Percentiles rank a stretch among this genome's conserved stretches.
These are phyloP conservation scores for Neoboletus brunneissimus DNA, from an alignment of 768 basidiomycete species.

Conservation along the genomic window DNA sequence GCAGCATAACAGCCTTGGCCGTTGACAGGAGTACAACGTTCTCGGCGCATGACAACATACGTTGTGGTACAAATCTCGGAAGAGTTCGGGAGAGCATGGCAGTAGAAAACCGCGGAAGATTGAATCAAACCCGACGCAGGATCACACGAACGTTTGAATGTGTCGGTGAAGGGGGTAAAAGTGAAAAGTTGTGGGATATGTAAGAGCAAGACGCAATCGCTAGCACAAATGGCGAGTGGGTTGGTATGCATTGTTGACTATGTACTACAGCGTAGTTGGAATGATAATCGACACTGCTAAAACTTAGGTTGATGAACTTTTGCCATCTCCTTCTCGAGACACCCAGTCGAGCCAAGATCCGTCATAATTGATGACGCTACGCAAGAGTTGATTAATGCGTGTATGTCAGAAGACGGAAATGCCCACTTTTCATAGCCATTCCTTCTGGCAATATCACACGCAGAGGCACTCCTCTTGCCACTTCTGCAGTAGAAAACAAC, in stretches of 20 bases:
- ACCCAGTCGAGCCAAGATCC: constrained; percentile 92
- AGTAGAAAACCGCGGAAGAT: background rate
- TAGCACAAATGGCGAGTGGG: background rate
- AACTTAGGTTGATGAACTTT: constrained; percentile 17
- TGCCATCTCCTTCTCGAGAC: constrained; percentile 45
- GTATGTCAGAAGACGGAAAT: background rate
- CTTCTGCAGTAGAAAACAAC: constrained; percentile 90
- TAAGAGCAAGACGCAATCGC: background rate
- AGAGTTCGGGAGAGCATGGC: constrained; percentile 23
- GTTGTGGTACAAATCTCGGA: constrained; percentile 12
- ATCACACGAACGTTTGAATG: background rate
- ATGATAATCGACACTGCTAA: background rate
- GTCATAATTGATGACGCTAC: constrained; percentile 69
- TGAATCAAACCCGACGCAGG: background rate
- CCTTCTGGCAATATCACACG: constrained; percentile 76
- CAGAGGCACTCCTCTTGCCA: constrained; percentile 78
- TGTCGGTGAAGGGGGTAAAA: background rate
- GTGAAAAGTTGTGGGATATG: background rate
- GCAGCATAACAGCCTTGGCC: background rate
- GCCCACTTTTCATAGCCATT: constrained; percentile 81
- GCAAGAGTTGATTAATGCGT: background rate
- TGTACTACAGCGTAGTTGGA: constrained; percentile 1
- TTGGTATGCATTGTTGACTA: background rate
- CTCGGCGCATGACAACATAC: constrained; percentile 1
- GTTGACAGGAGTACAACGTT: constrained; percentile 3